Evolutionary conservation across 352 stramenopile species (phyloP), one percentile per base, ranked within the genome.

Genomic region (Pythium grandisporangium): DNA sequence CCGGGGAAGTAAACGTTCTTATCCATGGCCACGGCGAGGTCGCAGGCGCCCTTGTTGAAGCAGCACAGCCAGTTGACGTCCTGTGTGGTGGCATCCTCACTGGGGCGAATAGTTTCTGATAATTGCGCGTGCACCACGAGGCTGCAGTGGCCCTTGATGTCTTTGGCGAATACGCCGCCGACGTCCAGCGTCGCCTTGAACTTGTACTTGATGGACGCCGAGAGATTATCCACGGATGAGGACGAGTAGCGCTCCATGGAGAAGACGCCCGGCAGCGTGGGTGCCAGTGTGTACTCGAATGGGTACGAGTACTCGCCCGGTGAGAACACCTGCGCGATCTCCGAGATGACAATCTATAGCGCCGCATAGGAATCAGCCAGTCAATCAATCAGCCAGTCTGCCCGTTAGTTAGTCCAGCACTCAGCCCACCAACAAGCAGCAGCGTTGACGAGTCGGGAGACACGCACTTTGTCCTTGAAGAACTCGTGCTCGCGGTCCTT

Each of bases 201-300:
- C 41, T 80, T 83, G 64, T 87, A 87, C 58, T 81, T 73, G 69
- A 84, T 87, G 35, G 70, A 66, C 10, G 64, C 74, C 24, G 63
- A 53, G 16, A 84, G 30, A 11, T 75, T 54, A 12, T 68, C 49
- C 14, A 83, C 41, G 19, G 57, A 50, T n/a, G 62, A 45, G 1
- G 63, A 55, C 19, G 57, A 65, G 56, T 80, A 80, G n/a, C 46
- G 57, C 2, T 61, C 45, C 30, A 84, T 58, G 23, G 64, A 51
- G 57, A 81, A 83, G n/a, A 46, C 57, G 5, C 73, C 70, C 1
- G 73, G 73, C 1, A 87, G 61, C 6, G 61, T 42, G 12, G 53
- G 46, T 0, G 70, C 68, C 0, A 87, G 55, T 37, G 76, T 55
- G 43, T 81, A 84, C 62, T 83, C 40, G 59, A 87, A 87, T 34